Conservation (phyloP, 192 early-diverging fungal species). For the Geranomyces michiganensis region DNA sequence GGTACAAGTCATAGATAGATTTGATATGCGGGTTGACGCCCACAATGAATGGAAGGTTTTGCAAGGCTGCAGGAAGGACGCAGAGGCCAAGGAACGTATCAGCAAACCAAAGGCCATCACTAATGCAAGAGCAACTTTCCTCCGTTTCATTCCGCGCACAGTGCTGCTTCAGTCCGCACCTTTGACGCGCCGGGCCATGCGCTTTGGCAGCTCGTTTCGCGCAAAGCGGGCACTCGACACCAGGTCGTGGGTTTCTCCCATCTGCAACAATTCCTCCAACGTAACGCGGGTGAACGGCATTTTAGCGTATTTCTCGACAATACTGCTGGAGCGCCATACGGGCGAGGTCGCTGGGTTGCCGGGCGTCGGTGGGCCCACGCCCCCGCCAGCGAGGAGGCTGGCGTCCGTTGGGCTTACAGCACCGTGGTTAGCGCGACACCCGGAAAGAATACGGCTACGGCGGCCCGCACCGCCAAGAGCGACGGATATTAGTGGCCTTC, state of each 20-base stretch:
- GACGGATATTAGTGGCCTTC: too few species aligned
- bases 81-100: background rate
- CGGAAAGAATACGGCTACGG: too few species aligned
- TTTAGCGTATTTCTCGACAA: slow-evolving; percentile 46
- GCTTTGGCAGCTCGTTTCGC: slow-evolving; percentile 78
- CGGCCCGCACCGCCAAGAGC: too few species aligned
- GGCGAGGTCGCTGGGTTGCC: background rate
- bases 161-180: too few species aligned
- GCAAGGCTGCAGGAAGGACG: slow-evolving; percentile 59
- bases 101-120: background rate
- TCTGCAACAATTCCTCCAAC: slow-evolving; percentile 72
- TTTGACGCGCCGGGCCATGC: slow-evolving; percentile 83
- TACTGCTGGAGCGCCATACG: slow-evolving; percentile 28
- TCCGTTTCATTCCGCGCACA: too few species aligned
- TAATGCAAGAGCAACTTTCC: too few species aligned
- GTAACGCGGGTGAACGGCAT: slow-evolving; percentile 71
- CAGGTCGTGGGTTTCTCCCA: slow-evolving; percentile 65
- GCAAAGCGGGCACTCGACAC: slow-evolving; percentile 40
- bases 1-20: slow-evolving; percentile 72
- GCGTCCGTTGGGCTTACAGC: too few species aligned
- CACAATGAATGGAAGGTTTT: slow-evolving; percentile 93
- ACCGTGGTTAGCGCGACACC: too few species aligned
- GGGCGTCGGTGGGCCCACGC: too few species aligned
- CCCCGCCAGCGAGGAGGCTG: too few species aligned
- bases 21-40: slow-evolving; percentile 94